These are phyloP conservation scores for Tilletia caries DNA, from an alignment of 1,284 basidiomycete genomes.

Conservation along the genomic window DNA sequence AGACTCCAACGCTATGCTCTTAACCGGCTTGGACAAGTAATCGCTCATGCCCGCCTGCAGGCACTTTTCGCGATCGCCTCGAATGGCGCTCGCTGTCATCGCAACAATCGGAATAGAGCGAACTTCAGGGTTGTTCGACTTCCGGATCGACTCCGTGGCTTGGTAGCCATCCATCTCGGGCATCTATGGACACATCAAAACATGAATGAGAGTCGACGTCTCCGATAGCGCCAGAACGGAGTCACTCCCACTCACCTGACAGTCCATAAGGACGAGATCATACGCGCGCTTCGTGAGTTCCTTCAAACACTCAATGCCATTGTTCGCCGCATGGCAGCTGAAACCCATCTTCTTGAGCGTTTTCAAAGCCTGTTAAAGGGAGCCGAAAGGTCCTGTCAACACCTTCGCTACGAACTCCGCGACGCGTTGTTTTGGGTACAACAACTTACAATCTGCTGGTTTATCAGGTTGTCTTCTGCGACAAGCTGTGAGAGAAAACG, in stretches of 20 bases:
- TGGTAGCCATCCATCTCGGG: constrained; percentile 48
- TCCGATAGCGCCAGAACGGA: constrained; percentile 20
- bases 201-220: constrained; percentile 25
- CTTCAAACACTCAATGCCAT: constrained; percentile 44
- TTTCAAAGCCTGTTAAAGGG: constrained; percentile 29
- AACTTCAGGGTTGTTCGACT: constrained; percentile 35
- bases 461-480: constrained; percentile 50
- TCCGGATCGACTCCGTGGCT: constrained; percentile 38
- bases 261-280: constrained; percentile 32
- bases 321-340: constrained; percentile 44
- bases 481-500: constrained; percentile 21
- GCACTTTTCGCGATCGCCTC: constrained; percentile 48
- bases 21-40: constrained; percentile 49
- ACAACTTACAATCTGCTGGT: constrained; percentile 34
- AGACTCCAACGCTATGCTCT: constrained; percentile 38
- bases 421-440: background rate
- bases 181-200: constrained; percentile 24
- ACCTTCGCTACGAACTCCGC: no score
- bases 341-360: constrained; percentile 50
- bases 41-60: constrained; percentile 46
- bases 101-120: constrained; percentile 46
- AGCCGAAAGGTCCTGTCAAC: no score
- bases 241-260: constrained; percentile 11
- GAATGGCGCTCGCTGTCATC: constrained; percentile 46
- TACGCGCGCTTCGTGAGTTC: constrained; percentile 37